These are phyloP conservation scores for Immersiporthe knoxdaviesiana DNA, from an alignment of 2,329 filamentous ascomycete genomes.

Conservation along the genomic window DNA sequence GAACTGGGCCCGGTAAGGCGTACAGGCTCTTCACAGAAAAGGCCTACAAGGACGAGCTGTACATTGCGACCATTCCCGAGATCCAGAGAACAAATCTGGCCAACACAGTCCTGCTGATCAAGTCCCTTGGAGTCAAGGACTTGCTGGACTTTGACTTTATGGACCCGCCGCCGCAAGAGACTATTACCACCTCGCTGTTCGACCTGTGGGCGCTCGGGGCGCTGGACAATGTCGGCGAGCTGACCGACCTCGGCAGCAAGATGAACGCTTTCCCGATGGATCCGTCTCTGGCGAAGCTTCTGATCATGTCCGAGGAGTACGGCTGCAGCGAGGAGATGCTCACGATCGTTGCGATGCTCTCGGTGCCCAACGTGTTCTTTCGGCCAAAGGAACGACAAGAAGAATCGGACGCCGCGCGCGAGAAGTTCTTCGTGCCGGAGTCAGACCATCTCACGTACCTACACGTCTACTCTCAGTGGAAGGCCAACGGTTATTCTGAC, in stretches of 20 bases:
- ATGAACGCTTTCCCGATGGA: constrained; percentile 99
- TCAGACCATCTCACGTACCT: constrained; percentile 95
- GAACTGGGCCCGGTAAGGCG: constrained; percentile 93
- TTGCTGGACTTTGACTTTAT: constrained; percentile 98
- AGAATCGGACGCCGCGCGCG: constrained; percentile 90
- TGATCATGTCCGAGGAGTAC: constrained; percentile 89
- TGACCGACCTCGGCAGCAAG: constrained; percentile 82
- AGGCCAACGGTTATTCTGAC: constrained; percentile 84
- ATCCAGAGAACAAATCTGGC: constrained; percentile 96
- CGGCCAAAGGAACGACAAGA: constrained; percentile 95
- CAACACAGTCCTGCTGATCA: constrained; percentile 92
- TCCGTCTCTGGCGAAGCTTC: constrained; percentile 88
- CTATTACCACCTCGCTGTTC: constrained; percentile 95
- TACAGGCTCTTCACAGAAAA: constrained; percentile 94
- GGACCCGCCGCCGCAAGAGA: constrained; percentile 97
- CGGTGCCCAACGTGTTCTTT: constrained; percentile 95
- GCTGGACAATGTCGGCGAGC: constrained; percentile 88
- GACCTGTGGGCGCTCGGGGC: constrained; percentile 96
- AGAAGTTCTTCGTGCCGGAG: constrained; percentile 98
- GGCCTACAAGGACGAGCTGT: constrained; percentile 94
- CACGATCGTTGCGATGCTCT: constrained; percentile 97
- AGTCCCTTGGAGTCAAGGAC: constrained; percentile 92
- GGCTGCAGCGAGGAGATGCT: constrained; percentile 97
- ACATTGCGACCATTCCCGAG: constrained; percentile 95
- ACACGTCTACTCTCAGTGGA: constrained; percentile 96